phyloP scores from a whole-genome alignment of 139 green algal species.

The Chlamydomonas sp. region DNA sequence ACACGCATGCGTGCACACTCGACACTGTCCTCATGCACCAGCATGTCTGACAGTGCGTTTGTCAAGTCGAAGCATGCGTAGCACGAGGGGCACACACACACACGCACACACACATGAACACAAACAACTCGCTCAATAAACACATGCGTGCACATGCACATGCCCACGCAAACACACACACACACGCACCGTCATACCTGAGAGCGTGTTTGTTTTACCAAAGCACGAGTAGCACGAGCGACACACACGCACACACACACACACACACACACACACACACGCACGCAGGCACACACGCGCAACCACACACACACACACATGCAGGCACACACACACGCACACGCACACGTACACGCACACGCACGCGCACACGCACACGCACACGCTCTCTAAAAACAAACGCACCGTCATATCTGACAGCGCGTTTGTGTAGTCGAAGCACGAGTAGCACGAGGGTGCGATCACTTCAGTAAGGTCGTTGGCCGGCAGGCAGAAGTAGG shows the following conservation, averaged over 20 bases:
- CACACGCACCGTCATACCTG: neutral
- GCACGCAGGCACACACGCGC: neutral
- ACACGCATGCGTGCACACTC: too few relatives aligned
- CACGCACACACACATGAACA: slow-evolving; percentile 11
- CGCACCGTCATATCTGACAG: slow-evolving; percentile 81
- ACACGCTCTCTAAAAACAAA: neutral
- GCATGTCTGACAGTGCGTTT: too few relatives aligned
- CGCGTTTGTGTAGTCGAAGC: slow-evolving; percentile 96
- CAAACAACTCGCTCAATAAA: too few relatives aligned
- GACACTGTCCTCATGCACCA: too few relatives aligned
- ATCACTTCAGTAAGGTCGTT: slow-evolving; percentile 93
- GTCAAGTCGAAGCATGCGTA: too few relatives aligned
- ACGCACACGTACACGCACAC: neutral
- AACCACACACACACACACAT: neutral
- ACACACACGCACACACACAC: slow-evolving; percentile 12
- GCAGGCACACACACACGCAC: neutral
- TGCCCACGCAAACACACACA: neutral
- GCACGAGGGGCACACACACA: too few relatives aligned
- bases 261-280: neutral
- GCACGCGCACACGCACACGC: neutral
- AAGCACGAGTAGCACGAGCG: too few relatives aligned
- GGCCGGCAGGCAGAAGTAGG: slow-evolving; percentile 95
- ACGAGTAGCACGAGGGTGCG: slow-evolving; percentile 77
- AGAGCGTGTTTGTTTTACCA: too few relatives aligned
- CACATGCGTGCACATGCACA: neutral